phyloP scores from a whole-genome alignment of 2,329 filamentous ascomycete species.

The Drechslerella stenobrocha region DNA sequence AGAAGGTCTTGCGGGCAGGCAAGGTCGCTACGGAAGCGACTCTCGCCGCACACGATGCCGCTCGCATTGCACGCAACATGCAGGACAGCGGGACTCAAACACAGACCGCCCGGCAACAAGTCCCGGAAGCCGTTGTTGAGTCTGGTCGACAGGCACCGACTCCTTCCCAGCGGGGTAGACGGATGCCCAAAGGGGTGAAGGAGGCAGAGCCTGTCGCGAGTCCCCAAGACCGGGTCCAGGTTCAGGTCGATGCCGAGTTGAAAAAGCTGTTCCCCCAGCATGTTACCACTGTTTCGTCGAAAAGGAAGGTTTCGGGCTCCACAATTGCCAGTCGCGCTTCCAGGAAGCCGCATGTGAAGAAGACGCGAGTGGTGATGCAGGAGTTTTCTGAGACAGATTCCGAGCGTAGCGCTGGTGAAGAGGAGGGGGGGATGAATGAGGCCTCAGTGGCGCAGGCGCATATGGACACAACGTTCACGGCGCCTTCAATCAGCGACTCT shows the following conservation, averaged over 20 bases:
- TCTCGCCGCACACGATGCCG: conserved; percentile 49
- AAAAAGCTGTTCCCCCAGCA: conserved; percentile 35
- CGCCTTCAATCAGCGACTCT: conserved; percentile 32
- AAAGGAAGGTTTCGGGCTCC: conserved; percentile 38
- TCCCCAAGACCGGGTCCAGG: conserved; percentile 30
- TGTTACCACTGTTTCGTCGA: conserved; percentile 12
- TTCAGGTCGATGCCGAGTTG: conserved; percentile 39
- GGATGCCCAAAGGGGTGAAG: conserved; percentile 3
- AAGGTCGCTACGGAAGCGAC: conserved; percentile 51
- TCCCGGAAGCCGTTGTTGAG: conserved; percentile 11
- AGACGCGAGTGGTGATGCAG: conserved; percentile 30
- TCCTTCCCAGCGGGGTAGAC: neutral
- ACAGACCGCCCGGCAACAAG: neutral
- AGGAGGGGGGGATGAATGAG: conserved; percentile 2
- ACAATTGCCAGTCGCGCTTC: conserved; percentile 32
- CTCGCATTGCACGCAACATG: conserved; percentile 22
- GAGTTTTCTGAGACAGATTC: conserved; percentile 35
- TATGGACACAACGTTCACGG: conserved; percentile 40
- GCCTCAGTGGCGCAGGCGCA: conserved; percentile 18
- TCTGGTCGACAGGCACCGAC: conserved; percentile 15
- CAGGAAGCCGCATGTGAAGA: conserved; percentile 35
- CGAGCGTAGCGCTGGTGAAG: neutral
- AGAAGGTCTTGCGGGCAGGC: conserved; percentile 47
- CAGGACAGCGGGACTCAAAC: conserved; percentile 17
- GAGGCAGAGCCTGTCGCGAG: conserved; percentile 9